Conservation (phyloP, 805 yeast genomes). For the Hanseniaspora hatyaiensis region DNA sequence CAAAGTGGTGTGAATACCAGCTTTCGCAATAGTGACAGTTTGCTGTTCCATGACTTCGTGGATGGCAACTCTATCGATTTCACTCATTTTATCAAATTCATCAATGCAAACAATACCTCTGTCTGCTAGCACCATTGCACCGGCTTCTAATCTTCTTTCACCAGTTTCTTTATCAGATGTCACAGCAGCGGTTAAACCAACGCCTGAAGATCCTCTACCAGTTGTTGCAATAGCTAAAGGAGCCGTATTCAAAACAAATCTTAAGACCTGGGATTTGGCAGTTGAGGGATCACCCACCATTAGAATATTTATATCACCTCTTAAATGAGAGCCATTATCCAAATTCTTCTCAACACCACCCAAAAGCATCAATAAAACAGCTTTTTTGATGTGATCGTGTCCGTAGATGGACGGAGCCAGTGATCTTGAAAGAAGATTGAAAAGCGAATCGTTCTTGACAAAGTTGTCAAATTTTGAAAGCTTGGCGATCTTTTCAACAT, state of each 20-base stretch:
- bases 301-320: constrained; percentile 92
- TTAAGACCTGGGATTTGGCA: constrained; percentile 91
- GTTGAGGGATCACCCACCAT: constrained; percentile 99
- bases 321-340: constrained; percentile 87
- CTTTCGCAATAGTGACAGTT: constrained; percentile 94
- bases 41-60: constrained; percentile 99
- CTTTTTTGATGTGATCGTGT: constrained; percentile 79
- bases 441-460: constrained; percentile 54
- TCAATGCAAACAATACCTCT: constrained; percentile 96
- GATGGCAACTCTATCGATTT: constrained; percentile 90
- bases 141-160: constrained; percentile 91
- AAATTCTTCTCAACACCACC: constrained; percentile 93
- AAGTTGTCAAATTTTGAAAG: constrained; percentile 51
- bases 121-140: constrained; percentile 98
- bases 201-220: constrained; percentile 99
- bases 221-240: constrained; percentile 93
- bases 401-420: constrained; percentile 95
- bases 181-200: constrained; percentile 98
- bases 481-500: constrained; percentile 75
- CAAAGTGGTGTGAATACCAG: constrained; percentile 95
- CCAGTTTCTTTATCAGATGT: constrained; percentile 95
- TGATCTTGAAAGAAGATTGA: constrained; percentile 70
- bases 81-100: constrained; percentile 97
- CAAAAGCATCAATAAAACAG: constrained; percentile 76
- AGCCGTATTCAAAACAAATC: constrained; percentile 92